Evolutionary conservation across 2,329 filamentous ascomycete species (phyloP), one percentile per base, ranked within the genome.

Genomic region (Ascochyta rabiei): DNA sequence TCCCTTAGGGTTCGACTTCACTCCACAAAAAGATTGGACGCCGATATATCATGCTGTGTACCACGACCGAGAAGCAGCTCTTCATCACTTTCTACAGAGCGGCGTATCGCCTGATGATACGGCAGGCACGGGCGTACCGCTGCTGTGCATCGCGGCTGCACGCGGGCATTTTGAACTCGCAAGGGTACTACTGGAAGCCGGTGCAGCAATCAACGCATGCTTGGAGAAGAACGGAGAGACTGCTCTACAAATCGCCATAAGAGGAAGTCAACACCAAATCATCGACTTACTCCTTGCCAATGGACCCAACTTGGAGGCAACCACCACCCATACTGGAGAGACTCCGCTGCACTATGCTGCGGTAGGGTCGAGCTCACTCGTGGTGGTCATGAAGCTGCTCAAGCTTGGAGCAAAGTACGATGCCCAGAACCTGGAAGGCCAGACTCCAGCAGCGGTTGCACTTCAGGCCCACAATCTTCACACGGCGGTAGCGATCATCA

Each of bases 261-360:
- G 65, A 48, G 52, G 55, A 42, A 64, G 59, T 16, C 62, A 60
- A 7, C 57, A 51, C 26, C 66, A 72, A 16, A 58, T 73, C 2
- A 57, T 70, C 26, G 65, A 71, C 18, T 28, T 67, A 7, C 53
- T 74, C 16, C 59, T 73, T 3, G 40, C 51, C 23, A 57, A 65
- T 37, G 52, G 56, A 40, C 61, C 68, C 8, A 48, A 68, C 28
- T 51, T 72, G 12, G 63, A 68, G 33, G 50, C 44, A 15, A 62
- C 56, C 45, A 71, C 71, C 1, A 28, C 52, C 9, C 21, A 54
- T 13, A 66, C 62, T 6, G 54, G 63, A n/a, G 70, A 72, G 38
- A 73, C 71, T 42, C 55, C 65, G 28, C 63, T 74, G 5, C 71
- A 73, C 50, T 73, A 73, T 34, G 71, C 70, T 23, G 71, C 70